Evolutionary conservation across 331 rosid species (phyloP).

Genomic region (Acacia concinna): DNA sequence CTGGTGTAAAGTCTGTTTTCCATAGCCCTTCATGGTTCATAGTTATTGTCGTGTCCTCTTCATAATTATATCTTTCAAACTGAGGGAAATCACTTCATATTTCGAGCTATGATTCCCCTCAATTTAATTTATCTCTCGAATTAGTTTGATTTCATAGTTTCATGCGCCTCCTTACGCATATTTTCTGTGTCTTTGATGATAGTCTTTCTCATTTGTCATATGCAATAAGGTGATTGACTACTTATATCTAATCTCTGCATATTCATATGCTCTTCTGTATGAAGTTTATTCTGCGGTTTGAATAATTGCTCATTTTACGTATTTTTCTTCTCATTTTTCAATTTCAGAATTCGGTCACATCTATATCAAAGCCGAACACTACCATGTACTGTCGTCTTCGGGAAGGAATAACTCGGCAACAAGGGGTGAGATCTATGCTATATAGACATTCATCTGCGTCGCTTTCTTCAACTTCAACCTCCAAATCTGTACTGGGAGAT

Average conservation of each 20-base stretch:
- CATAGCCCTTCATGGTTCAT: no score
- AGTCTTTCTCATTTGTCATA: background rate
- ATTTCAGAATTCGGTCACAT: background rate
- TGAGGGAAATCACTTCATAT: background rate
- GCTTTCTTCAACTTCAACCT: conserved; percentile 49
- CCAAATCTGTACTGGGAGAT: conserved; percentile 64
- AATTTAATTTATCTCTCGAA: background rate
- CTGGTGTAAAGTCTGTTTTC: background rate
- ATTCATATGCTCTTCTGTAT: background rate
- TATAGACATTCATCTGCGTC: conserved; percentile 35
- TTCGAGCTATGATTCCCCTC: background rate
- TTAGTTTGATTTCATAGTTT: background rate
- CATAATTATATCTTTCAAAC: background rate
- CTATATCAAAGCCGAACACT: conserved; percentile 55
- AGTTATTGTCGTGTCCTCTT: no score
- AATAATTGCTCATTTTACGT: background rate
- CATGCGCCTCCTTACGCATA: background rate
- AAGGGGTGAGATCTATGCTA: conserved; percentile 38
- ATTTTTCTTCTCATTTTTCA: background rate
- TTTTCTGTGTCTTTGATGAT: background rate
- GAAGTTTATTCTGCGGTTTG: background rate
- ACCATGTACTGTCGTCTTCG: conserved; percentile 44
- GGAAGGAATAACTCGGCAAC: conserved; percentile 42
- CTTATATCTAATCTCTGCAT: background rate
- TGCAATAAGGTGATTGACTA: background rate